Conservation (phyloP, 192 early-diverging fungal species). For the Coemansia sp. region DNA sequence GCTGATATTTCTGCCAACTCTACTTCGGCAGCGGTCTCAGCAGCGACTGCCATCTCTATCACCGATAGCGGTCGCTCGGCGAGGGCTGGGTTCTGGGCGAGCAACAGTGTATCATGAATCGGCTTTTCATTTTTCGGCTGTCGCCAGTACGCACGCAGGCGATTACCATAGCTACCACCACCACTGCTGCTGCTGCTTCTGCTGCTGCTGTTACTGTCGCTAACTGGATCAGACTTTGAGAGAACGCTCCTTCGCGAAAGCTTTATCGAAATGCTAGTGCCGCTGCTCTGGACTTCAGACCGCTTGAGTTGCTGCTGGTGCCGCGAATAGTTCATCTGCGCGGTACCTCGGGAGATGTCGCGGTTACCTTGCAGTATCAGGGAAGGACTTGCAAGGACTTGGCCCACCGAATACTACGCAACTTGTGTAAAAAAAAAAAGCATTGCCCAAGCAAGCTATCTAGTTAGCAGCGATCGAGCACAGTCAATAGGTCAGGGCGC, state of each 20-base stretch:
- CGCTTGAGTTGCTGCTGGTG: constrained; percentile 8
- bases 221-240: not conserved
- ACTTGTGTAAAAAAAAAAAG: not conserved
- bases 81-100: not conserved
- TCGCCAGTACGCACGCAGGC: not conserved
- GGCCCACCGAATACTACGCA: constrained; percentile 49
- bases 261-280: not conserved
- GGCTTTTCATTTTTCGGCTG: not conserved
- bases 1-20: constrained; percentile 30
- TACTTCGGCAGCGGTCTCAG: constrained; percentile 29
- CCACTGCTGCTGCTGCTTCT: not conserved
- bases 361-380: constrained; percentile 46
- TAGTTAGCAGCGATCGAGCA: not conserved
- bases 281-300: not conserved
- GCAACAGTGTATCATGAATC: not conserved
- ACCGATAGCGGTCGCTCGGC: constrained; percentile 5
- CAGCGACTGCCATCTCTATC: constrained; percentile 28
- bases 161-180: not conserved
- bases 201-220: constrained; percentile 1
- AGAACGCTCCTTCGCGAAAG: constrained; percentile 2
- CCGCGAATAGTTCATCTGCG: constrained; percentile 42
- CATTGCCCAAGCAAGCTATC: not conserved
- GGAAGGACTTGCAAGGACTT: constrained; percentile 41
- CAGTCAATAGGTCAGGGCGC: not conserved
- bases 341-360: constrained; percentile 47